Base-by-base conservation (phyloP, 345 rosid genomes). In the Excoecaria cochinchinensis region DNA sequence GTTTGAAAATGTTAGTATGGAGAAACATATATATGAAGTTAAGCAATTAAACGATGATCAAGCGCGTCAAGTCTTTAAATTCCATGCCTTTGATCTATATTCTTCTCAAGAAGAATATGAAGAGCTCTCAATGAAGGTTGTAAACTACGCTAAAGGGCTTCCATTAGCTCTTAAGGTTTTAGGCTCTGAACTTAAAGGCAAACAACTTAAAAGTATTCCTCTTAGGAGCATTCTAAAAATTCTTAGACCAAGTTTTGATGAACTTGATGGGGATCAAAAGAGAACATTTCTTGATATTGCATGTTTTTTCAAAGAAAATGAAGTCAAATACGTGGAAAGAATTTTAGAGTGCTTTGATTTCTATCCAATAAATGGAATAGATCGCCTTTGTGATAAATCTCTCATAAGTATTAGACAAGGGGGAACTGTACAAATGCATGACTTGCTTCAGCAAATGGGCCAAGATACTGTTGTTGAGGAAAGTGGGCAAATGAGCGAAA, bases 211-310 rank as follows among this genome's bases (percentile, higher is more conserved):
- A 16, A 9, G 6, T 8, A 70, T 53, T 70, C 46, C 61, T 52
- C 15, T 15, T 39, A 0, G 3, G 46, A 21, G 52, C 6, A 52
- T 70, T 55, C 10, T 1, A n/a, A 17, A 31, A 8, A 14, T 51
- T 52, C 60, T 70, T 6, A 70, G 9, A 52, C n/a, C 36, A 55
- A 52, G 73, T 25, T 70, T 15, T 52, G 73, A 52, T 38, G 61
- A 17, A 39, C 44, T 70, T 19, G 61, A 53, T 51, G 5, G 31
- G 15, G 3, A 42, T 66, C 36, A 66, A 17, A 44, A 66, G 17
- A 21, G 3, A 25, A 21, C 46, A 42, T 66, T 70, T 53, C 73
- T 70, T 25, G 73, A 70, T 19, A 55, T 53, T 70, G 61, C 70
- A 21, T 66, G 70, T 44, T 19, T 66, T 21, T 8, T 66, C 0